phyloP scores from a whole-genome alignment of 305 asterid species.

The Solanum hybrid region DNA sequence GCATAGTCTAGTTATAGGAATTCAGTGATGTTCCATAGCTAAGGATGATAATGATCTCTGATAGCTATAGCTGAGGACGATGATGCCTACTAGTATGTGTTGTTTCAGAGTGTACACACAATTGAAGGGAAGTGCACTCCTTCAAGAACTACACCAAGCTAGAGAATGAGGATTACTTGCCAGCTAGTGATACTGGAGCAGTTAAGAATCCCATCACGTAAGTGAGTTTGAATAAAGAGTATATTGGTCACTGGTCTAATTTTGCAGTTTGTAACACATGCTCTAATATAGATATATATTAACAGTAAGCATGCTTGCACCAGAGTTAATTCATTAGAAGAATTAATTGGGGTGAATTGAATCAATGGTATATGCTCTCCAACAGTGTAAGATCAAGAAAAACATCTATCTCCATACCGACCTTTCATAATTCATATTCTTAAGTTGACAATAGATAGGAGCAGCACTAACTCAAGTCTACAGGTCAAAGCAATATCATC shows the following conservation, averaged over 20 bases:
- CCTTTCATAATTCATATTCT: slow-evolving; percentile 17
- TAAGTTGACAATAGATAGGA: slow-evolving; percentile 3
- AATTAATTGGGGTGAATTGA: slow-evolving; percentile 19
- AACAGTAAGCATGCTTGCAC: slow-evolving; percentile 21
- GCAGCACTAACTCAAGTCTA: background rate
- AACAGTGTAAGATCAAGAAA: slow-evolving; percentile 14
- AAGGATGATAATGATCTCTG: background rate
- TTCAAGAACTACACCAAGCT: background rate
- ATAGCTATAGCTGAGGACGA: too few relatives aligned
- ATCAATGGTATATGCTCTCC: slow-evolving; percentile 5
- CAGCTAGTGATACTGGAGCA: background rate
- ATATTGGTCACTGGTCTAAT: background rate
- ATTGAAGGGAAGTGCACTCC: background rate
- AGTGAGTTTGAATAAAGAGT: background rate
- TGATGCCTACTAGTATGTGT: too few relatives aligned
- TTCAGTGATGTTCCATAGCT: background rate
- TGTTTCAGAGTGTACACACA: background rate
- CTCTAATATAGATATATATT: slow-evolving; percentile 15
- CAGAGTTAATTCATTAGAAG: slow-evolving; percentile 25
- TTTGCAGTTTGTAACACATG: background rate
- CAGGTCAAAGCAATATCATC: background rate
- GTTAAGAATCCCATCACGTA: slow-evolving; percentile 11
- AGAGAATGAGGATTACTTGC: background rate
- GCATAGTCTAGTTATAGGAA: background rate
- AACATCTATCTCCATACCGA: slow-evolving; percentile 1